Percentiles rank a stretch among this genome's conserved stretches.
Conservation (phyloP, 2,329 filamentous ascomycete species). For the Arthrobotrys iridis region DNA sequence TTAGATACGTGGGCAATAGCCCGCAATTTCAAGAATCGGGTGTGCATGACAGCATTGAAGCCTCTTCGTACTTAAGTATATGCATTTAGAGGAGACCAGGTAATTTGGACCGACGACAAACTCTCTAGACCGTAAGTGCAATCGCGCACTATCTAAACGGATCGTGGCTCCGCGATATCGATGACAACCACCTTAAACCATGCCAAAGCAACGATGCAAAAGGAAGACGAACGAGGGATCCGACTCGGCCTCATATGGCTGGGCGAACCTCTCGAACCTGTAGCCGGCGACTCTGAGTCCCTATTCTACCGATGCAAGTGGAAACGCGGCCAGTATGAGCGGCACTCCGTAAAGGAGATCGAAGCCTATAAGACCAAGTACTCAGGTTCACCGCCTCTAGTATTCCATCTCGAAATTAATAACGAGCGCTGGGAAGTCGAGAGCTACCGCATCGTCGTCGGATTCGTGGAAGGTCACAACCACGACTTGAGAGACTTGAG, state of each 20-base stretch:
- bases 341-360: neutral
- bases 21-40: too few relatives aligned
- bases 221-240: neutral
- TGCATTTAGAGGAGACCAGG: too few relatives aligned
- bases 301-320: neutral
- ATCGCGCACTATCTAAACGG: too few relatives aligned
- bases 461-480: neutral
- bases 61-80: too few relatives aligned
- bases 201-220: neutral
- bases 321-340: neutral
- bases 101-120: too few relatives aligned
- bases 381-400: neutral
- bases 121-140: too few relatives aligned
- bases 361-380: neutral
- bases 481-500: neutral
- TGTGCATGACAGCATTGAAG: too few relatives aligned
- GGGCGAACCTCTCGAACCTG: neutral
- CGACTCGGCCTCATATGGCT: neutral
- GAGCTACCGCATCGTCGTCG: neutral
- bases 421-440: conserved; percentile 1
- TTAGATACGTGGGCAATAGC: too few relatives aligned
- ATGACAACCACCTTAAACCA: neutral
- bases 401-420: neutral
- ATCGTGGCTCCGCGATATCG: too few relatives aligned
- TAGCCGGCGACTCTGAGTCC: neutral